Evolutionary conservation across 2,329 filamentous ascomycete species (phyloP).

Genomic region (Claviceps sp.): DNA sequence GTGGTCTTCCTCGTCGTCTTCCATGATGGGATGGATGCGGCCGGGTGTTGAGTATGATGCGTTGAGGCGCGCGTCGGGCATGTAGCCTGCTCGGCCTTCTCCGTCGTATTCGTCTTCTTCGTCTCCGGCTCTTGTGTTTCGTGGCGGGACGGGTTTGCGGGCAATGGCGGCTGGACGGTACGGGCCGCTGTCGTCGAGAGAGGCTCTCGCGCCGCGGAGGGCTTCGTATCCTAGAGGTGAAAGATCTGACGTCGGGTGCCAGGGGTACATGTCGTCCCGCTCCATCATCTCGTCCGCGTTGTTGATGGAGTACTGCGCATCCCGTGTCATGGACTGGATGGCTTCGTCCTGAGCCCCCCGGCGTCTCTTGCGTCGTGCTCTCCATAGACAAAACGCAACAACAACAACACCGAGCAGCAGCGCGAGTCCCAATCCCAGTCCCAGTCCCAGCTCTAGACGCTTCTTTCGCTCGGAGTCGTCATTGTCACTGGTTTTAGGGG

Average conservation of each 20-base stretch:
- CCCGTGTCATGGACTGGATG: slow-evolving; percentile 35
- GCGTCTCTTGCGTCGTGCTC: slow-evolving; percentile 25
- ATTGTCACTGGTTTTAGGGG: too few species aligned
- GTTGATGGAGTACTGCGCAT: slow-evolving; percentile 31
- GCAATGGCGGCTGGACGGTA: slow-evolving; percentile 12
- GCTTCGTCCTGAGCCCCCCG: slow-evolving; percentile 30
- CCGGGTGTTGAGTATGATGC: slow-evolving; percentile 21
- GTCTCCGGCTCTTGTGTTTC: background rate
- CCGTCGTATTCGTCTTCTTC: background rate
- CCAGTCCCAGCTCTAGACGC: slow-evolving; percentile 35
- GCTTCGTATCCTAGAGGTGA: slow-evolving; percentile 37
- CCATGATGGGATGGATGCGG: slow-evolving; percentile 44
- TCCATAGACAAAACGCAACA: slow-evolving; percentile 36
- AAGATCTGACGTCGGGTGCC: slow-evolving; percentile 14
- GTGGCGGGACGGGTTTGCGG: slow-evolving; percentile 14
- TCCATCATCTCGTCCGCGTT: slow-evolving; percentile 35
- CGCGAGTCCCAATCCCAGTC: slow-evolving; percentile 48
- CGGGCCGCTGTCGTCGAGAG: slow-evolving; percentile 17
- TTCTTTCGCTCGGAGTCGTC: background rate
- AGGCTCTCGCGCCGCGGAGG: slow-evolving; percentile 21
- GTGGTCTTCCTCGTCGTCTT: slow-evolving; percentile 40
- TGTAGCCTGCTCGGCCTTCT: slow-evolving; percentile 15
- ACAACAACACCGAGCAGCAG: slow-evolving; percentile 32
- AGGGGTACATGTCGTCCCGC: slow-evolving; percentile 12
- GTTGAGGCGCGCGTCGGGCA: slow-evolving; percentile 15